Conservation (phyloP, 2,329 filamentous ascomycete genomes). For the Monosporascus sp. region DNA sequence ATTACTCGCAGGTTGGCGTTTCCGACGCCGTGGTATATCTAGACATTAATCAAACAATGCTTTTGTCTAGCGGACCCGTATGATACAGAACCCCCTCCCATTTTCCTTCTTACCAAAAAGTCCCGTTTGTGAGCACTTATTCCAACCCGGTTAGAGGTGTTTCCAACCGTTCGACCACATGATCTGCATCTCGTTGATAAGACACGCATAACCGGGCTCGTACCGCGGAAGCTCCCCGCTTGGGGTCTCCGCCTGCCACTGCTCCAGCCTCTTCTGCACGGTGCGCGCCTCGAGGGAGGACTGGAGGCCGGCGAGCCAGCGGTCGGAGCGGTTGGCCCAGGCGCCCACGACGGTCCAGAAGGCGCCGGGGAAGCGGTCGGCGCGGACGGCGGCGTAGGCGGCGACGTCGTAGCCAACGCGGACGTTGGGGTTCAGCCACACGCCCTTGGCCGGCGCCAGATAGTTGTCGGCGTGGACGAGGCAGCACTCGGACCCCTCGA, state of each 20-base stretch:
- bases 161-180: slow-evolving; percentile 55
- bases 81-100: too few relatives aligned
- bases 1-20: too few relatives aligned
- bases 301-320: slow-evolving; percentile 28
- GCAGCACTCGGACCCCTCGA: slow-evolving; percentile 60
- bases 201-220: slow-evolving; percentile 44
- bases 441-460: slow-evolving; percentile 36
- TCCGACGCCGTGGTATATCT: too few relatives aligned
- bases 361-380: slow-evolving; percentile 34
- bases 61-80: too few relatives aligned
- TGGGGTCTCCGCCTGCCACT: slow-evolving; percentile 33
- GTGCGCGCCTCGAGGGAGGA: slow-evolving; percentile 30
- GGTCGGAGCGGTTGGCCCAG: slow-evolving; percentile 30
- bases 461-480: slow-evolving; percentile 55
- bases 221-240: slow-evolving; percentile 22
- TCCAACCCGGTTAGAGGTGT: slow-evolving; percentile 37
- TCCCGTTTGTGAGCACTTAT: slow-evolving; percentile 4
- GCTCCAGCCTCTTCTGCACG: slow-evolving; percentile 35
- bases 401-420: slow-evolving; percentile 44
- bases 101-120: neutral
- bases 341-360: slow-evolving; percentile 40
- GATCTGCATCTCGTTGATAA: slow-evolving; percentile 57
- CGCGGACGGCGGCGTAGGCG: slow-evolving; percentile 32
- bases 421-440: slow-evolving; percentile 52
- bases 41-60: too few relatives aligned